Evolutionary conservation across 2,329 filamentous ascomycete genomes (phyloP).

Genomic region (Fusarium sp.): DNA sequence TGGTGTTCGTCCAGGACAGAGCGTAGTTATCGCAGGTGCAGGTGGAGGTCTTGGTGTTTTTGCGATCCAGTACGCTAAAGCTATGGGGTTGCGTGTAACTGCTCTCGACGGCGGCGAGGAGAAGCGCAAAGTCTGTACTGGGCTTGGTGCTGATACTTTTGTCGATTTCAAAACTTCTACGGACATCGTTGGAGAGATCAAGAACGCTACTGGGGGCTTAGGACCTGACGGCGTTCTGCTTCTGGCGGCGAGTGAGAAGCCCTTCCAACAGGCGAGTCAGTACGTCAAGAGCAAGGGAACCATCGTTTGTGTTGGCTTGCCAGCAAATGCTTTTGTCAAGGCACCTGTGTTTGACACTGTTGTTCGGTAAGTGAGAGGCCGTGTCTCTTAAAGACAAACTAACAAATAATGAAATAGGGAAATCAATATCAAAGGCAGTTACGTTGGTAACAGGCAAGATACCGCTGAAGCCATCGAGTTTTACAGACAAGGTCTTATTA

Average conservation of each 20-base stretch:
- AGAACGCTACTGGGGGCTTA: slow-evolving; percentile 75
- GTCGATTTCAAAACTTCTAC: slow-evolving; percentile 81
- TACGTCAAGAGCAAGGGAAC: slow-evolving; percentile 84
- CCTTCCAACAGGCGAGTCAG: slow-evolving; percentile 89
- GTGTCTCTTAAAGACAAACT: background rate
- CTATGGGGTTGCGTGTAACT: slow-evolving; percentile 82
- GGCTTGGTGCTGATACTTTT: slow-evolving; percentile 76
- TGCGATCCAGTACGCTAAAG: slow-evolving; percentile 85
- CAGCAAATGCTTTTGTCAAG: slow-evolving; percentile 80
- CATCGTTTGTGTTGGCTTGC: slow-evolving; percentile 87
- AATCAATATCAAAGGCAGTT: slow-evolving; percentile 89
- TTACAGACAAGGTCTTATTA: slow-evolving; percentile 82
- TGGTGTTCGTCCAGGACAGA: slow-evolving; percentile 75
- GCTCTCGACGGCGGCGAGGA: slow-evolving; percentile 86
- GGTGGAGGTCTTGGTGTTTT: slow-evolving; percentile 81
- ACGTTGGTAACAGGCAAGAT: slow-evolving; percentile 90
- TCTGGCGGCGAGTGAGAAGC: slow-evolving; percentile 85
- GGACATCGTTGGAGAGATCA: slow-evolving; percentile 81
- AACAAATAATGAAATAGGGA: slow-evolving; percentile 61
- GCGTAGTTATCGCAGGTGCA: slow-evolving; percentile 82
- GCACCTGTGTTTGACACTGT: slow-evolving; percentile 90
- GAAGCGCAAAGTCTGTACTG: slow-evolving; percentile 75
- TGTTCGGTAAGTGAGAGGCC: slow-evolving; percentile 52
- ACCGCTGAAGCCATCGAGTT: slow-evolving; percentile 88
- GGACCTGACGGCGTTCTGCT: slow-evolving; percentile 88